Evolutionary conservation across 2,329 filamentous ascomycete genomes (phyloP), one percentile per base, ranked within the genome.

Genomic region (Diaporthe batatas): DNA sequence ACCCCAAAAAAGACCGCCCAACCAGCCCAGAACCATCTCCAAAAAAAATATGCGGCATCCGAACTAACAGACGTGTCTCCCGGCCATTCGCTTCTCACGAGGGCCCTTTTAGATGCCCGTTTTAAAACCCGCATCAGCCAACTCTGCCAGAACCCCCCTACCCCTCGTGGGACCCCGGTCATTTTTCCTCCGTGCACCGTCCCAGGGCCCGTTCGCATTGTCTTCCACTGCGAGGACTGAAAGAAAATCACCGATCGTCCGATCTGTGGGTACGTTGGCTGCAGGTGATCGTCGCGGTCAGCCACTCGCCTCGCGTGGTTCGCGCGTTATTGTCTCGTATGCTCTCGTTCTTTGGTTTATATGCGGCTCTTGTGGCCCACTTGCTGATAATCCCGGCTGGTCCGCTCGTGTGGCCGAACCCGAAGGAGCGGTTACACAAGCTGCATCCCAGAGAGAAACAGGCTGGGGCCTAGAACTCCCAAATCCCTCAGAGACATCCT

Each of bases 351-450:
- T 44, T 16, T 39, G 62, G 62, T 67, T 39, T 67, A 29, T 55
- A 36, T 62, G 68, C 68, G 57, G 65, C 55, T 62, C 44, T 25
- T 70, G 29, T 58, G 54, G 49, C 58, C 55, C 68, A 70, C 34
- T 51, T 29, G 54, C 32, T 62, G 55, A 36, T 53, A 32, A 32
- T 62, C 68, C 55, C 68, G 68, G 57, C 55, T 29, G 42, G 51
- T 70, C 44, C 68, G 55, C 32, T 53, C 68, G 44, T 70, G 68
- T 51, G 29, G 47, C 68, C 32, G 54, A 70, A 51, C 55, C 68
- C 68, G 44, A 62, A 62, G 55, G 68, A 70, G 51, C 51, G 68
- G 68, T 51, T 70, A 32, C 55, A 70, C 68, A 62, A 39, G n/a
- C 10, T 29, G 34, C 16, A 70, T 16, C 34, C 23, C 16, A 34